Percentiles rank a stretch among this genome's conserved stretches.
These are phyloP conservation scores for Mucor sp. DNA, from an alignment of 371 early-diverging fungal genomes.

Conservation along the genomic window DNA sequence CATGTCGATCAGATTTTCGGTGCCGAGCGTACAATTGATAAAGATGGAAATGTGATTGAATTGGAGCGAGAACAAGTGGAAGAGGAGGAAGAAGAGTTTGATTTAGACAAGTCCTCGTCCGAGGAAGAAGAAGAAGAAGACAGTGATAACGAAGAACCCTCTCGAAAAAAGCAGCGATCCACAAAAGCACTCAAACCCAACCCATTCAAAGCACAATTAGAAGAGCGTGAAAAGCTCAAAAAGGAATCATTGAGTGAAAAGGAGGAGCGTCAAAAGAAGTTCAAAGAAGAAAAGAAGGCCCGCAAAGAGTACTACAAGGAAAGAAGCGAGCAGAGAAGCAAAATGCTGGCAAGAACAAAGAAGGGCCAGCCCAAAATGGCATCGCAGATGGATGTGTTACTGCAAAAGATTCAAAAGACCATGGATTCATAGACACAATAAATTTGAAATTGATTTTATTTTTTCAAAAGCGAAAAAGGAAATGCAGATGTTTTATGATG, in stretches of 20 bases:
- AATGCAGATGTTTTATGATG: neutral
- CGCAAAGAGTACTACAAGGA: conserved; percentile 56
- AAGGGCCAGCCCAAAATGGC: conserved; percentile 70
- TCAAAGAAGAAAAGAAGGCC: conserved; percentile 48
- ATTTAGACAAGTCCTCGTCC: conserved; percentile 30
- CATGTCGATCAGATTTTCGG: conserved; percentile 53
- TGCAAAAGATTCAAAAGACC: conserved; percentile 57
- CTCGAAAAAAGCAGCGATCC: conserved; percentile 4
- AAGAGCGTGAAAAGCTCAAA: conserved; percentile 48
- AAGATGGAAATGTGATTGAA: conserved; percentile 58
- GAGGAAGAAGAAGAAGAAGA: conserved; percentile 42
- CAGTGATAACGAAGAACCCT: conserved; percentile 20
- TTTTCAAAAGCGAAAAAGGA: neutral
- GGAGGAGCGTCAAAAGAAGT: conserved; percentile 33
- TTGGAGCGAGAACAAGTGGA: conserved; percentile 29
- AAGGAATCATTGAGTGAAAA: conserved; percentile 43
- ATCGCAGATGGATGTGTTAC: conserved; percentile 62
- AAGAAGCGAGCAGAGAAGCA: conserved; percentile 58
- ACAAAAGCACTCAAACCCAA: conserved; percentile 50
- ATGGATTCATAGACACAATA: conserved; percentile 11
- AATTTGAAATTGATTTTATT: conserved; percentile 1
- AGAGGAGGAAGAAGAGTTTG: conserved; percentile 21
- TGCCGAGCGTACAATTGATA: conserved; percentile 57
- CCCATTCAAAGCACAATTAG: conserved; percentile 61
- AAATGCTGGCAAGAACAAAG: conserved; percentile 58